Conservation (phyloP, 495 filamentous ascomycete genomes). For the Lepidopterella palustris region DNA sequence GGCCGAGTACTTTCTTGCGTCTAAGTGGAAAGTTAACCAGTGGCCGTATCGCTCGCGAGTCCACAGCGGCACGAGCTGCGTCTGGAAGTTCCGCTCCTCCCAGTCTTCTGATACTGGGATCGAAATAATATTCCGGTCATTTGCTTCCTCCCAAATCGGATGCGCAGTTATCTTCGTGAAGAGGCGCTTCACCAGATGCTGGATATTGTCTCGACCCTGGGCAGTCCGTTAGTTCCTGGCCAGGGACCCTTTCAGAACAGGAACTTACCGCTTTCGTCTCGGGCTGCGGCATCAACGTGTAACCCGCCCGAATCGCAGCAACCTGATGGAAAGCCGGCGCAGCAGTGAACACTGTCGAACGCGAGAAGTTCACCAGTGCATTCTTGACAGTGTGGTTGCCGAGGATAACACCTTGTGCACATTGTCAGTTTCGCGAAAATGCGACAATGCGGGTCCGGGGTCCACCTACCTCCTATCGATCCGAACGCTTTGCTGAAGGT, state of each 20-base stretch:
- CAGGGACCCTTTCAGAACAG: too few species aligned
- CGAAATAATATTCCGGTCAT: background rate
- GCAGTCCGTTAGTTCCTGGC: background rate
- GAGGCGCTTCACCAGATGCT: conserved; percentile 1
- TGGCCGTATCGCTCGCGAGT: background rate
- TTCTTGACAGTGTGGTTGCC: conserved; percentile 13
- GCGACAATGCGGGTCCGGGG: background rate
- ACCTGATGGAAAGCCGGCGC: conserved; percentile 49
- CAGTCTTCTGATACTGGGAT: background rate
- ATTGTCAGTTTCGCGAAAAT: background rate
- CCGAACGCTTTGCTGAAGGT: conserved; percentile 72
- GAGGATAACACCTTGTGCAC: background rate
- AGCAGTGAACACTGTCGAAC: conserved; percentile 53
- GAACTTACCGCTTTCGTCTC: conserved; percentile 39
- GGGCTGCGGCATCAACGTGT: conserved; percentile 40
- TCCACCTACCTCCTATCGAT: conserved; percentile 56
- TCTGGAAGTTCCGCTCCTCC: background rate
- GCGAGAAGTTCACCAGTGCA: conserved; percentile 53
- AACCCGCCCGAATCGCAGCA: conserved; percentile 43
- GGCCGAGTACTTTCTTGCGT: background rate
- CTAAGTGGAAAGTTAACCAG: background rate
- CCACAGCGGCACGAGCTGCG: background rate
- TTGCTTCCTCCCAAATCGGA: background rate
- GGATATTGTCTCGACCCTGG: conserved; percentile 2
- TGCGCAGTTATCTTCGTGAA: background rate